Base-by-base conservation (phyloP, 768 basidiomycete genomes). In the Leucocoprinus leucothites region DNA sequence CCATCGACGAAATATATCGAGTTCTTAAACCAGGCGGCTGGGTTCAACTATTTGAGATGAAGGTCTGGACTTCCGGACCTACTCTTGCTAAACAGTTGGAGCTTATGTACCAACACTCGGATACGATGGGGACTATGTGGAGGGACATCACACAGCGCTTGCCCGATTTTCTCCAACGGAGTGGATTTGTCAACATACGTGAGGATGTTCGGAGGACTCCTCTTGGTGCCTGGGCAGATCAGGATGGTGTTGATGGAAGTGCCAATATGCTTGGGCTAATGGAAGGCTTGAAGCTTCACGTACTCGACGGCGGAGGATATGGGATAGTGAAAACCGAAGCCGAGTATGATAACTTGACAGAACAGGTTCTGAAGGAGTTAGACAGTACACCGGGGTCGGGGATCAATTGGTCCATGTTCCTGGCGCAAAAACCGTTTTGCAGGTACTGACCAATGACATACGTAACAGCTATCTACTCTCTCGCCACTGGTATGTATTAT, bases 1-100 rank as follows among this genome's bases (percentile, higher is more conserved):
- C 55, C 8, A 36, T 50, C n/a, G 28, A 21, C 38, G 47, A 56
- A n/a, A 40, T 56, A 16, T 56, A 43, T 19, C 46, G 47, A 21
- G 55, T 56, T 6, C 45, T 56, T 9, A 34, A 43, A 24, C 55
- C 55, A 13, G 55, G 55, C 9, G 55, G 55, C 14, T 56, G 55
- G 55, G 48, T 42, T 18, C 55, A 56, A 34, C 31, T 56, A 9
- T 14, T 47, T 9, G 55, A 56, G 25, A 13, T 56, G 13, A 31
- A 41, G 13, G n/a, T 31, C 13, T 50, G 46, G 41, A 43, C 28
- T 14, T 22, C 48, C 14, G 55, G 55, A 26, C 46, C 55, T 14
- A 36, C 48, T 2, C 41, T 48, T 35, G 55, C 46, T 25, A 50
- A 50, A 35, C 48, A 48, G 18, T 26, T 24, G 9, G 51, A 52